phyloP scores from a whole-genome alignment of 768 basidiomycete species.

The Mycena floridula region DNA sequence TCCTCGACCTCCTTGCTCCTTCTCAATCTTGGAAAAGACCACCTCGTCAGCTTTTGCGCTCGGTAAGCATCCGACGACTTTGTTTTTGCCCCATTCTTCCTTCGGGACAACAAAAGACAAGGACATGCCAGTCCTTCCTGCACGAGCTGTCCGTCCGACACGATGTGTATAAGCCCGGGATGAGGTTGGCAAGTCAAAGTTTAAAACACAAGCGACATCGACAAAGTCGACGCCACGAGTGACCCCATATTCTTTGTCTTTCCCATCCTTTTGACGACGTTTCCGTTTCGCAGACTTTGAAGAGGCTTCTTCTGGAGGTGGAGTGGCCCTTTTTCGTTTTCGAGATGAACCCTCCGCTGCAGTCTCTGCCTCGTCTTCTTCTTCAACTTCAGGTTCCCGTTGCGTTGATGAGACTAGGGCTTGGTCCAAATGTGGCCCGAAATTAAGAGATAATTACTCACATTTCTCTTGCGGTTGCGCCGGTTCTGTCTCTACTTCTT shows the following conservation, averaged over 20 bases:
- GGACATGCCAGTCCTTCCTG: conserved; percentile 88
- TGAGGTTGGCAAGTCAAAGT: conserved; percentile 93
- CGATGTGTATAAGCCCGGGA: conserved; percentile 90
- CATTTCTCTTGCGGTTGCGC: conserved; percentile 25
- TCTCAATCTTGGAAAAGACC: conserved; percentile 73
- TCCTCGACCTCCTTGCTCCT: conserved; percentile 57
- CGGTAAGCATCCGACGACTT: conserved; percentile 61
- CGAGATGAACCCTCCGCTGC: conserved; percentile 16
- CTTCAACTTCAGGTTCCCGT: conserved; percentile 18
- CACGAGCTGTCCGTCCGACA: conserved; percentile 93
- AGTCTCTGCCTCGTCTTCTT: conserved; percentile 13
- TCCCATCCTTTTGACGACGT: conserved; percentile 31
- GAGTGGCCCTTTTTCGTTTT: conserved; percentile 55
- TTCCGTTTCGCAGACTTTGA: conserved; percentile 48
- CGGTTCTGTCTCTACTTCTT: conserved; percentile 25
- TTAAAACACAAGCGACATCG: conserved; percentile 94
- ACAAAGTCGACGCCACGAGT: conserved; percentile 96
- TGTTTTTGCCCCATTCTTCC: conserved; percentile 67
- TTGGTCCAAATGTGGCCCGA: neutral
- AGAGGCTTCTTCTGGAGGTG: conserved; percentile 29
- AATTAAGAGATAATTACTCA: conserved; percentile 1
- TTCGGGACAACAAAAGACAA: conserved; percentile 80
- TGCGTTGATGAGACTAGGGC: conserved; percentile 52
- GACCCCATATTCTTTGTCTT: conserved; percentile 84
- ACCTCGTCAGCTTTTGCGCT: conserved; percentile 72